Conservation (phyloP, 306 rosid species). For the Dalbergia cochinchinensis region DNA sequence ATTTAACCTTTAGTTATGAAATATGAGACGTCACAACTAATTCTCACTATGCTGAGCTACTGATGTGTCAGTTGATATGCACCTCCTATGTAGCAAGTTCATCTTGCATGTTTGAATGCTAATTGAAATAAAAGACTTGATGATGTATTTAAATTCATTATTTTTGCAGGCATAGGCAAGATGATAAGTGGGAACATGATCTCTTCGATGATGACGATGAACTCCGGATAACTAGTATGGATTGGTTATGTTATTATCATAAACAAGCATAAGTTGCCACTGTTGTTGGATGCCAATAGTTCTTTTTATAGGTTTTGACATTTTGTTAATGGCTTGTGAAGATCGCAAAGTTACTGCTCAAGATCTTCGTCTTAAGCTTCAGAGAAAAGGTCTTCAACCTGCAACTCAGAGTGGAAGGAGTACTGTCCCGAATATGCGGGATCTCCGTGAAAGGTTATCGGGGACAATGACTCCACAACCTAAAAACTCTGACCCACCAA, state of each 20-base stretch:
- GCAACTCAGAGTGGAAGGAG: conserved; percentile 71
- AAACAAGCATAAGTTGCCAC: conserved; percentile 52
- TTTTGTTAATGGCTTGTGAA: conserved; percentile 69
- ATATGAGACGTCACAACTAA: conserved; percentile 22
- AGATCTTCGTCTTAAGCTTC: conserved; percentile 98
- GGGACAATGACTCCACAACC: conserved; percentile 81
- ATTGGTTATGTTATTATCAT: conserved; percentile 52
- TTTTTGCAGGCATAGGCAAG: conserved; percentile 85
- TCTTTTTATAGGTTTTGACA: conserved; percentile 61
- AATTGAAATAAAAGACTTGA: conserved; percentile 25
- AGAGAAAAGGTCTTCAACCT: conserved; percentile 76
- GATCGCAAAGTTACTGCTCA: conserved; percentile 73
- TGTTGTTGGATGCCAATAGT: conserved; percentile 53
- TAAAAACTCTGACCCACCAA: conserved; percentile 68
- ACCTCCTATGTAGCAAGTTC: conserved; percentile 13
- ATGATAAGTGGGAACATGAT: conserved; percentile 99
- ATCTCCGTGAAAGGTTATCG: conserved; percentile 89
- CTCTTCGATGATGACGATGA: conserved; percentile 67
- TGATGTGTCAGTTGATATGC: conserved; percentile 8
- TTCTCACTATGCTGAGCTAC: conserved; percentile 16
- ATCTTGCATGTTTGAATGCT: conserved; percentile 38
- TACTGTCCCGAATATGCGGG: conserved; percentile 68
- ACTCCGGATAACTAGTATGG: conserved; percentile 77
- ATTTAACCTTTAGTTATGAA: conserved; percentile 13
- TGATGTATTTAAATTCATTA: conserved; percentile 11